phyloP scores from a whole-genome alignment of 2,329 filamentous ascomycete genomes.

The Sporothrix mexicana region DNA sequence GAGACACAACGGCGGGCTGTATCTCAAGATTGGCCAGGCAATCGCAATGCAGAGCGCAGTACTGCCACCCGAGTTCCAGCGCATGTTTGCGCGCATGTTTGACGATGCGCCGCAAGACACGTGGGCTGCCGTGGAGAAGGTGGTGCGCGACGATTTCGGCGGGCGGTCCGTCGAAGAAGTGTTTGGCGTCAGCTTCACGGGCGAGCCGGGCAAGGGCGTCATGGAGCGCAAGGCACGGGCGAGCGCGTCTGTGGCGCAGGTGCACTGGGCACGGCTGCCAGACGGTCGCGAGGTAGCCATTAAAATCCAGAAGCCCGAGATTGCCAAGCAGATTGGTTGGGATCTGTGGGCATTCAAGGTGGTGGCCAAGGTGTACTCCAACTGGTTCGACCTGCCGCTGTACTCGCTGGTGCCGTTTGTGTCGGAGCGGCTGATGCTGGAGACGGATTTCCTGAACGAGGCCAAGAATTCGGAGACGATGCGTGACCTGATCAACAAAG shows the following conservation, averaged over 20 bases:
- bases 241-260: constrained; percentile 92
- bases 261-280: constrained; percentile 86
- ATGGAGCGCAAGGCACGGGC: constrained; percentile 68
- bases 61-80: constrained; percentile 90
- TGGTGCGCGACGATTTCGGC: constrained; percentile 89
- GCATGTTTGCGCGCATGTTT: constrained; percentile 96
- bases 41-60: constrained; percentile 98
- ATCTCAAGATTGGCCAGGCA: constrained; percentile 97
- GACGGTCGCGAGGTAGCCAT: constrained; percentile 93
- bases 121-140: constrained; percentile 83
- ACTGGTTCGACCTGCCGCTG: constrained; percentile 90
- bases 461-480: constrained; percentile 86
- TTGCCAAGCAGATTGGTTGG: constrained; percentile 87
- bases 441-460: constrained; percentile 94
- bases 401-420: constrained; percentile 93
- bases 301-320: constrained; percentile 96
- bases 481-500: constrained; percentile 74
- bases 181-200: constrained; percentile 84
- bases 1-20: constrained; percentile 86
- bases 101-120: constrained; percentile 94
- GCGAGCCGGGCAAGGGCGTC: constrained; percentile 63
- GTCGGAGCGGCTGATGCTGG: constrained; percentile 85
- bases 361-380: constrained; percentile 80
- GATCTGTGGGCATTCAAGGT: constrained; percentile 96
- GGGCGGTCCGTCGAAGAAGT: constrained; percentile 83